Evolutionary conservation across 371 early-diverging fungal species (phyloP).

Genomic region (Parasitella parasitica): DNA sequence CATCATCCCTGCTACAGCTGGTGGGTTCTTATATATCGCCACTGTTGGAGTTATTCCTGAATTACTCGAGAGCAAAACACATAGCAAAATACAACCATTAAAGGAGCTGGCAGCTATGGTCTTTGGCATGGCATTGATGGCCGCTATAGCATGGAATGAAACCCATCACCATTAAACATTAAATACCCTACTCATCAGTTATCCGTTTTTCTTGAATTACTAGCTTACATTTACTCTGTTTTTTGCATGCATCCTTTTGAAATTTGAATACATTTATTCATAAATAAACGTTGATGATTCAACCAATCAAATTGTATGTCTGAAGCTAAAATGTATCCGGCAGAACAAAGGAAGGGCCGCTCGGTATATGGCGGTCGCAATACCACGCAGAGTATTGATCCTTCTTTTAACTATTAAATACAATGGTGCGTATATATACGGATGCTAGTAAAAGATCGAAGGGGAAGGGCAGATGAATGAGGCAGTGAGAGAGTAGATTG

Average conservation of each 20-base stretch:
- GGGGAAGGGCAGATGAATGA: constrained; percentile 1
- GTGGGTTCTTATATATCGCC: constrained; percentile 88
- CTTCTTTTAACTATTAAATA: constrained; percentile 26
- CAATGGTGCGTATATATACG: constrained; percentile 24
- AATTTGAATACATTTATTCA: background rate
- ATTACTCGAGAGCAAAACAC: constrained; percentile 65
- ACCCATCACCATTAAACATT: constrained; percentile 4
- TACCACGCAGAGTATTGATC: constrained; percentile 11
- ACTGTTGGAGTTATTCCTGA: constrained; percentile 89
- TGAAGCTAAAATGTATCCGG: too few species aligned
- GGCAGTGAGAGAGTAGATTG: background rate
- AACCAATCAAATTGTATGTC: too few species aligned
- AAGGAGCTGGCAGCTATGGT: constrained; percentile 63
- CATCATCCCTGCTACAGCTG: constrained; percentile 87
- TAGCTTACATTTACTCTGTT: background rate
- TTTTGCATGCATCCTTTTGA: background rate
- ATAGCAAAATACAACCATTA: constrained; percentile 49
- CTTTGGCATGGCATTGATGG: constrained; percentile 66
- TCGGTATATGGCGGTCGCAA: constrained; percentile 9
- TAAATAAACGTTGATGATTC: too few species aligned
- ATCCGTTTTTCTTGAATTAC: background rate
- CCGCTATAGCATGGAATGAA: constrained; percentile 64
- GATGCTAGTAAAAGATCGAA: background rate
- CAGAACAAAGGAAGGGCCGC: background rate
- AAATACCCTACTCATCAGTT: background rate